Percentiles rank a stretch among this genome's conserved stretches.
phyloP scores from a whole-genome alignment of 495 filamentous ascomycete species.

The Penicillium bialowiezense region DNA sequence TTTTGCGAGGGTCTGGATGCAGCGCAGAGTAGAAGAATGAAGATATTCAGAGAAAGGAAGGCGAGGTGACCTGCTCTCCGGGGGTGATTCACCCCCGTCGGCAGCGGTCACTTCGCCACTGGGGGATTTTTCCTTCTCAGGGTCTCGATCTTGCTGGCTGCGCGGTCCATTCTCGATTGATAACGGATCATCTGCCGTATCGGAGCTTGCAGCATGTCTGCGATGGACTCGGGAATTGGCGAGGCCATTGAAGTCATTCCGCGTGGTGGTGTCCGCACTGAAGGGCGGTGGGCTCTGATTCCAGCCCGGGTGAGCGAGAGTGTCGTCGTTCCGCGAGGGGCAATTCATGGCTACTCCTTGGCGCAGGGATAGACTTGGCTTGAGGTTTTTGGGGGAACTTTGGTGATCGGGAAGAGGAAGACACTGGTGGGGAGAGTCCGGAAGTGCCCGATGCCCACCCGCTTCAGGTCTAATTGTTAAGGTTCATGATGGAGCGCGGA shows the following conservation, averaged over 20 bases:
- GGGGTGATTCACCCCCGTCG: conserved; percentile 29
- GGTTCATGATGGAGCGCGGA: no score
- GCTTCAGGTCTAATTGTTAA: neutral
- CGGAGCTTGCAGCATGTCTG: conserved; percentile 27
- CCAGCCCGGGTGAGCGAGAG: conserved; percentile 49
- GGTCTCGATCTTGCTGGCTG: conserved; percentile 23
- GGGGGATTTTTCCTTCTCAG: conserved; percentile 24
- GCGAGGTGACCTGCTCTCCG: conserved; percentile 39
- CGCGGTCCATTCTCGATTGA: conserved; percentile 23
- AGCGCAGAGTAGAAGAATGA: conserved; percentile 12
- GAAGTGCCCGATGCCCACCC: conserved; percentile 21
- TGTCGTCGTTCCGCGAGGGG: conserved; percentile 61
- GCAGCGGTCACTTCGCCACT: conserved; percentile 35
- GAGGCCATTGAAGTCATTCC: conserved; percentile 62
- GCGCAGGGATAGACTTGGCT: neutral
- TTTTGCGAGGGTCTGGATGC: conserved; percentile 47
- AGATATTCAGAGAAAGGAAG: conserved; percentile 30
- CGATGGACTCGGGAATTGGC: conserved; percentile 40
- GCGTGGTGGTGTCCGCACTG: conserved; percentile 57
- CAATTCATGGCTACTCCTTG: conserved; percentile 53
- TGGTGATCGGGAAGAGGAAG: conserved; percentile 2
- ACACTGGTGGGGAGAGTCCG: conserved; percentile 16
- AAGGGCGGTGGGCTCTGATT: conserved; percentile 59
- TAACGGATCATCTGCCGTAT: conserved; percentile 21
- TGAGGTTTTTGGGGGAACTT: neutral